Evolutionary conservation across 139 green algal genomes (phyloP), one percentile per base, ranked within the genome.

Genomic region (Pleodorina starrii): DNA sequence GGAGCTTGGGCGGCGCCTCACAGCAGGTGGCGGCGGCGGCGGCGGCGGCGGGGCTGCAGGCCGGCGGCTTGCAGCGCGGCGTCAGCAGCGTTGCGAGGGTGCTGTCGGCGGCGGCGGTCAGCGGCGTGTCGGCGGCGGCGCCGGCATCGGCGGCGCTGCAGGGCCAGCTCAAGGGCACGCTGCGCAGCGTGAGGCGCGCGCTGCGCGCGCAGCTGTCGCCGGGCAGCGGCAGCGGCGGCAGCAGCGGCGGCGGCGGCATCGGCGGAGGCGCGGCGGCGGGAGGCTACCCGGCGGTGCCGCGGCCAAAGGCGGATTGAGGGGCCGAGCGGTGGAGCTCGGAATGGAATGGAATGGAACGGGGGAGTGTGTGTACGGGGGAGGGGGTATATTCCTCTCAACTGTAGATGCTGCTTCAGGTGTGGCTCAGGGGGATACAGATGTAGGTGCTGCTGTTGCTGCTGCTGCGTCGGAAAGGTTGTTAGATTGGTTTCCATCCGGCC

Each of bases 101-200:
- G 35, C 32, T 88, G 7, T 21, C 19, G 17, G 44, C 82, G 32
- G 82, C 80, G 14, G 80, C 80, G 16, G n/a, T 68, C 7, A 46
- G n/a, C 43, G 80, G 80, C 42, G 80, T 76, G 2, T 76, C 82
- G 60, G 81, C 81, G 44, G 81, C 81, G 6, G 82, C 66, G 46
- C 57, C 82, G 19, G 66, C 60, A 0, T 69, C 82, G 19, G 44
- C 82, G 32, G 82, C 66, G 32, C 44, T 79, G 32, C 63, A 71
- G n/a, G 82, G 44, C 21, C 63, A 79, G 44, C 29, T 88, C 29
- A 79, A 69, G n/a, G 82, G 82, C 21, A 79, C 82, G n/a, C 32
- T 88, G 27, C 66, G 66, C 9, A 69, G 44, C 35, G 21, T 88
- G 44, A n/a, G 60, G 32, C 63, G 44, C 7, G 82, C 66, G 23